phyloP scores from a whole-genome alignment of 225 moss, liverwort and hornwort genomes.

The Marchantia polymorpha region DNA sequence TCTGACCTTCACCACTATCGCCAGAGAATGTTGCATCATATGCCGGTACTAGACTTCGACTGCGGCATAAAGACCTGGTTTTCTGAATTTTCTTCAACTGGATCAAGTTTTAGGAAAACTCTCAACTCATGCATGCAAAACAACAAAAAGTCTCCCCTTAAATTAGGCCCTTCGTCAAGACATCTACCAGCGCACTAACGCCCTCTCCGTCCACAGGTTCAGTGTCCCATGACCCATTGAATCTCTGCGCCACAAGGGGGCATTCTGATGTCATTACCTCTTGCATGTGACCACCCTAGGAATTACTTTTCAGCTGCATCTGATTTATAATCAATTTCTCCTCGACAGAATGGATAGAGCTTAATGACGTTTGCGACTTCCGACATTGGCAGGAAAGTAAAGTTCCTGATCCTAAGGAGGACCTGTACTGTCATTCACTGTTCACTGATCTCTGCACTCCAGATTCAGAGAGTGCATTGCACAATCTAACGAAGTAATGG shows the following conservation, averaged over 20 bases:
- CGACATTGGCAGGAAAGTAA: too few species aligned
- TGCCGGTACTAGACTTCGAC: background rate
- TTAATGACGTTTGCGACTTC: too few species aligned
- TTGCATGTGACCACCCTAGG: background rate
- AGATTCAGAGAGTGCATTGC: background rate
- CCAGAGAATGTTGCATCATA: constrained; percentile 4
- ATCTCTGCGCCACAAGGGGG: background rate
- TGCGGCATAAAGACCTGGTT: background rate
- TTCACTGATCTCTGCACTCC: background rate
- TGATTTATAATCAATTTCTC: too few species aligned
- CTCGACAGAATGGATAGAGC: too few species aligned
- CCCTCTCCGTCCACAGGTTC: background rate
- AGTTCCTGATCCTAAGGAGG: too few species aligned
- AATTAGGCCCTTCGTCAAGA: background rate
- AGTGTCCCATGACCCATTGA: background rate
- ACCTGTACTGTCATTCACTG: background rate
- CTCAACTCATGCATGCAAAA: background rate
- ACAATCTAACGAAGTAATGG: background rate
- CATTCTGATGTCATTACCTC: background rate
- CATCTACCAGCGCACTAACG: background rate
- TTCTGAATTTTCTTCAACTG: background rate
- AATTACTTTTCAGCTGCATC: too few species aligned
- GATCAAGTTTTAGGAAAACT: background rate
- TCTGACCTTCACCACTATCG: background rate
- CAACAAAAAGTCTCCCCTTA: background rate